These are phyloP conservation scores for Geranomyces variabilis DNA, from an alignment of 192 early-diverging fungal genomes.

Conservation along the genomic window DNA sequence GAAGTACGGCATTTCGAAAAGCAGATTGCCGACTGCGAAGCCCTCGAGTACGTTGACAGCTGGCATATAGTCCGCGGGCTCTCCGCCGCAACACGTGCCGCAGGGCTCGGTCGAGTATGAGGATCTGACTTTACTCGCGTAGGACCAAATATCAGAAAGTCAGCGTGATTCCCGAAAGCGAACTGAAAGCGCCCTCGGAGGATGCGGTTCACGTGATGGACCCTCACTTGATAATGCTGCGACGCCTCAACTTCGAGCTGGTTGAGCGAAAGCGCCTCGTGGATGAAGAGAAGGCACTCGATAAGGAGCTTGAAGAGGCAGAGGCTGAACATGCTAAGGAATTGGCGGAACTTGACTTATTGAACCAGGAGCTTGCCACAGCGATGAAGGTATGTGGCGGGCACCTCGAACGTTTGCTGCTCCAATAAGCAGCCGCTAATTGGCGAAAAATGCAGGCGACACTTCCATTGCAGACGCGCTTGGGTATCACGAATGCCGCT, in stretches of 20 bases:
- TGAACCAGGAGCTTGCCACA: constrained; percentile 38
- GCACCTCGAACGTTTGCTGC: background rate
- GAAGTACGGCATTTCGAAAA: constrained; percentile 58
- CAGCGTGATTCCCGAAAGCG: constrained; percentile 41
- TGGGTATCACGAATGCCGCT: constrained; percentile 20
- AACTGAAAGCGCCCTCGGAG: background rate
- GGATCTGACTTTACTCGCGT: background rate
- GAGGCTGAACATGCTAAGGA: constrained; percentile 21
- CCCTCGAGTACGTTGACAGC: constrained; percentile 59
- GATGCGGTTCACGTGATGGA: constrained; percentile 34
- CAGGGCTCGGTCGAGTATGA: background rate
- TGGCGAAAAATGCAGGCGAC: constrained; percentile 18
- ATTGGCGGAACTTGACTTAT: constrained; percentile 28
- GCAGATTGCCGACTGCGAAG: constrained; percentile 59
- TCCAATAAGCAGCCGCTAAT: no score
- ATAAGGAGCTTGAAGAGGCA: background rate
- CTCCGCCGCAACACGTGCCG: background rate
- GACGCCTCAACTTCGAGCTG: constrained; percentile 56
- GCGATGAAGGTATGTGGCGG: constrained; percentile 22
- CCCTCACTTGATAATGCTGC: constrained; percentile 57
- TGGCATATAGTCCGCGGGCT: background rate
- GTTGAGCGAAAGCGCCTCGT: constrained; percentile 50
- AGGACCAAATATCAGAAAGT: constrained; percentile 63
- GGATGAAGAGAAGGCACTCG: constrained; percentile 28
- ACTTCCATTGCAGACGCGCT: constrained; percentile 36